Percentiles rank a stretch among this genome's conserved stretches.
These are phyloP conservation scores for Paecilomyces sp. DNA, from an alignment of 2,329 filamentous ascomycete genomes.

Conservation along the genomic window DNA sequence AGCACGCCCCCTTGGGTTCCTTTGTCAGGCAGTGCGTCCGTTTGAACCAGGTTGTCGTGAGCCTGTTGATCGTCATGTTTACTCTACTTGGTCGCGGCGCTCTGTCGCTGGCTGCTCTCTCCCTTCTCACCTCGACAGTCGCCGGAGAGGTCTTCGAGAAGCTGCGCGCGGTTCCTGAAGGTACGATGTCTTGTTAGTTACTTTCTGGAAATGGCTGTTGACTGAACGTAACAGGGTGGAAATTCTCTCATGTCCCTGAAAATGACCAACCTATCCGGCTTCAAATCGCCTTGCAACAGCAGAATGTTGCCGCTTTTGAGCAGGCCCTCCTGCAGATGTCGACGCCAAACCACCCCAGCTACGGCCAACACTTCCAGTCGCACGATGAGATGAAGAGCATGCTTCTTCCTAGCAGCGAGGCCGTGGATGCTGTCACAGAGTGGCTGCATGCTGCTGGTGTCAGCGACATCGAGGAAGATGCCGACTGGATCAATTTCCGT, in stretches of 20 bases:
- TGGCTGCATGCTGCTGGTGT: slow-evolving; percentile 41
- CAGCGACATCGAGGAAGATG: slow-evolving; percentile 26
- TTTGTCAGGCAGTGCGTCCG: background rate
- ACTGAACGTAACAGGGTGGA: slow-evolving; percentile 20
- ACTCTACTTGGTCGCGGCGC: slow-evolving; percentile 16
- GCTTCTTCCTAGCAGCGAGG: slow-evolving; percentile 36
- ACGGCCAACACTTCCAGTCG: slow-evolving; percentile 43
- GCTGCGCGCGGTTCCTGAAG: slow-evolving; percentile 25
- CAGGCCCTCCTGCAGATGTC: slow-evolving; percentile 43
- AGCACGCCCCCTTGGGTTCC: background rate
- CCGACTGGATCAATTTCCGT: slow-evolving; percentile 32
- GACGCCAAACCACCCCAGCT: slow-evolving; percentile 39
- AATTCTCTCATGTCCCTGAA: slow-evolving; percentile 18
- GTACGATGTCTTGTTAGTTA: slow-evolving; percentile 13
- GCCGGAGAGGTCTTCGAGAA: slow-evolving; percentile 28
- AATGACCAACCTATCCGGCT: slow-evolving; percentile 21
- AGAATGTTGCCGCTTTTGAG: slow-evolving; percentile 33
- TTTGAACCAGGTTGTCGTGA: slow-evolving; percentile 6
- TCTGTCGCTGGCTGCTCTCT: slow-evolving; percentile 22
- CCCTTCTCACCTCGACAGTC: slow-evolving; percentile 20
- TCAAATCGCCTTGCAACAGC: slow-evolving; percentile 29
- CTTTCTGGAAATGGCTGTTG: background rate
- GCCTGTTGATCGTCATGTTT: background rate
- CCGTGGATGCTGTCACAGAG: slow-evolving; percentile 33
- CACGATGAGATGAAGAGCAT: slow-evolving; percentile 44